phyloP scores from a whole-genome alignment of 805 yeast species.

The Maudiozyma saulgeensis region DNA sequence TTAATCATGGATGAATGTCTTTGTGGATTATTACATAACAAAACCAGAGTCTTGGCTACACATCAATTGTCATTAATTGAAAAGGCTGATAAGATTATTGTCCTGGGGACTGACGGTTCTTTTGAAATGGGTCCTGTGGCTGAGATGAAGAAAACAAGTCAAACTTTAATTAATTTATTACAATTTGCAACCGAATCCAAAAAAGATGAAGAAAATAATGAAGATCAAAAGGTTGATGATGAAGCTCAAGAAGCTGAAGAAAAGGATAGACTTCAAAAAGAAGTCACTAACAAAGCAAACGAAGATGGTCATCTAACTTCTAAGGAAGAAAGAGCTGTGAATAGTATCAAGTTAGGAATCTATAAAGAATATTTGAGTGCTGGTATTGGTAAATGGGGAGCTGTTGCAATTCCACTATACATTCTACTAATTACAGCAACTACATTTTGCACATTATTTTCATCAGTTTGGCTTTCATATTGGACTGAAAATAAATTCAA shows the following conservation, averaged over 20 bases:
- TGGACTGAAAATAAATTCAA: slow-evolving; percentile 59
- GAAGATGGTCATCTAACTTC: slow-evolving; percentile 32
- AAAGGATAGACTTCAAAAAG: slow-evolving; percentile 12
- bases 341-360: slow-evolving; percentile 40
- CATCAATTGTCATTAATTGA: slow-evolving; percentile 70
- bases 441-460: slow-evolving; percentile 25
- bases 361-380: slow-evolving; percentile 42
- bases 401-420: slow-evolving; percentile 18
- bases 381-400: slow-evolving; percentile 43
- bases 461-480: slow-evolving; percentile 63
- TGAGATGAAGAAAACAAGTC: slow-evolving; percentile 39
- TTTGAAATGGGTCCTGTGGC: slow-evolving; percentile 52
- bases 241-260: slow-evolving; percentile 4
- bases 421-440: slow-evolving; percentile 18
- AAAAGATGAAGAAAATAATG: slow-evolving; percentile 12
- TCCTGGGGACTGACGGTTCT: slow-evolving; percentile 54
- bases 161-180: slow-evolving; percentile 43
- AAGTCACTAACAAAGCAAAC: slow-evolving; percentile 9
- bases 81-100: slow-evolving; percentile 62
- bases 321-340: slow-evolving; percentile 52
- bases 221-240: slow-evolving; percentile 15
- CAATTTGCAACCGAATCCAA: slow-evolving; percentile 32
- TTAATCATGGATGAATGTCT: slow-evolving; percentile 67
- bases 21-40: slow-evolving; percentile 42
- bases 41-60: slow-evolving; percentile 72